Evolutionary conservation across 345 rosid genomes (phyloP).

Genomic region (Citrus trifoliata): DNA sequence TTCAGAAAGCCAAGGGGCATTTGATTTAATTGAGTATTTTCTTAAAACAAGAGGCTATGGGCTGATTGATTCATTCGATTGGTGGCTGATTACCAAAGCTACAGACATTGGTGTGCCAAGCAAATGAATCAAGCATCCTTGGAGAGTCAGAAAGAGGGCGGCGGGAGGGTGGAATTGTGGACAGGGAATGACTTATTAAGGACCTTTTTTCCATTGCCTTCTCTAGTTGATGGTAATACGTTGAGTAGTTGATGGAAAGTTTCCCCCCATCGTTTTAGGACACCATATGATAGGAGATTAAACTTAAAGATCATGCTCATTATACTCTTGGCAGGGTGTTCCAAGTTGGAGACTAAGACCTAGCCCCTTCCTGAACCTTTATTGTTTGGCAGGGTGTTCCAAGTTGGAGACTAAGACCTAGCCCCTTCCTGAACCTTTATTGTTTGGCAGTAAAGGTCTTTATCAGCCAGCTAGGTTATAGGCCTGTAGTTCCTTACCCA

Average conservation of each 20-base stretch:
- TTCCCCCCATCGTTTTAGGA: not conserved
- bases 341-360: not conserved
- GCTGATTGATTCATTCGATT: not conserved
- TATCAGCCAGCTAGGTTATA: not conserved
- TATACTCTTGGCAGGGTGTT: not conserved
- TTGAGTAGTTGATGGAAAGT: not conserved
- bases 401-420: not conserved
- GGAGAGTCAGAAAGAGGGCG: not conserved
- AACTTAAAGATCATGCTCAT: not conserved
- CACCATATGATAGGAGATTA: not conserved
- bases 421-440: not conserved
- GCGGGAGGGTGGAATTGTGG: too few species aligned
- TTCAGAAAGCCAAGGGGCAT: not conserved
- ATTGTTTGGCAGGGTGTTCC: not conserved
- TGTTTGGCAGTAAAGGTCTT: not conserved
- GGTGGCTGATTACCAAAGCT: not conserved
- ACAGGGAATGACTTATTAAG: not conserved
- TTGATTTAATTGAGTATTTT: conserved; percentile 2
- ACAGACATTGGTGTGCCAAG: not conserved
- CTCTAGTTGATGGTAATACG: not conserved
- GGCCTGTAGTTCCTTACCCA: not conserved
- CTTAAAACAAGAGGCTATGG: not conserved
- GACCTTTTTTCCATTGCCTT: not conserved
- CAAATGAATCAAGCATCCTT: not conserved
- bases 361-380: not conserved